A percentile compares a stretch with the other conserved stretches of the same genome.
phyloP scores from a whole-genome alignment of 2,329 filamentous ascomycete genomes.

The Cryphonectria naterciae region DNA sequence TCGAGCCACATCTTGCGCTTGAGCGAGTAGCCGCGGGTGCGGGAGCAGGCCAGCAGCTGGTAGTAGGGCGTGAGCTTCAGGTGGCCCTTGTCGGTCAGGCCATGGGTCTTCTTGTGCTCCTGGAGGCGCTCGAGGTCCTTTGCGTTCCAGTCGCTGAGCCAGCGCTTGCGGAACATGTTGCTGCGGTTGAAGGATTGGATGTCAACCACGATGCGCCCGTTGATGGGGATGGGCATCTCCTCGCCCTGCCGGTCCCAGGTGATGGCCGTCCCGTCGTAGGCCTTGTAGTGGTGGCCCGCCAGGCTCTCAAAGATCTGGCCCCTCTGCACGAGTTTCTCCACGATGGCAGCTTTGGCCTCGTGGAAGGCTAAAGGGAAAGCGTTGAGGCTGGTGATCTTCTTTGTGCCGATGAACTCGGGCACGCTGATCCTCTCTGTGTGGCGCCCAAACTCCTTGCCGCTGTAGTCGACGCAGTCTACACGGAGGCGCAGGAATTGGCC shows the following conservation, averaged over 20 bases:
- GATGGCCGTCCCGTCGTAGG: conserved; percentile 46
- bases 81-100: conserved; percentile 31
- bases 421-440: conserved; percentile 42
- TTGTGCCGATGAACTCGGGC: conserved; percentile 47
- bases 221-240: conserved; percentile 38
- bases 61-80: conserved; percentile 40
- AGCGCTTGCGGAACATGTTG: conserved; percentile 39
- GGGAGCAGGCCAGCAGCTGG: conserved; percentile 38
- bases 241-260: conserved; percentile 41
- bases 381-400: conserved; percentile 47
- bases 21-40: conserved; percentile 52
- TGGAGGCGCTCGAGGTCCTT: conserved; percentile 39
- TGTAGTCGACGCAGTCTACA: conserved; percentile 51
- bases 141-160: conserved; percentile 39
- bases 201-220: conserved; percentile 45
- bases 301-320: conserved; percentile 51
- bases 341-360: conserved; percentile 42
- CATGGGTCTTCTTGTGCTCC: conserved; percentile 32
- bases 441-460: conserved; percentile 52
- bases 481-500: conserved; percentile 45
- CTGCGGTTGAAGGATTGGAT: conserved; percentile 44
- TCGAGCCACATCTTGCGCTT: conserved; percentile 54
- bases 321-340: conserved; percentile 41
- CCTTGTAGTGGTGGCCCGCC: conserved; percentile 52
- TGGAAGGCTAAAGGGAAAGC: conserved; percentile 52